Evolutionary conservation across 768 basidiomycete genomes (phyloP).

Genomic region (Termitomyces sp.): DNA sequence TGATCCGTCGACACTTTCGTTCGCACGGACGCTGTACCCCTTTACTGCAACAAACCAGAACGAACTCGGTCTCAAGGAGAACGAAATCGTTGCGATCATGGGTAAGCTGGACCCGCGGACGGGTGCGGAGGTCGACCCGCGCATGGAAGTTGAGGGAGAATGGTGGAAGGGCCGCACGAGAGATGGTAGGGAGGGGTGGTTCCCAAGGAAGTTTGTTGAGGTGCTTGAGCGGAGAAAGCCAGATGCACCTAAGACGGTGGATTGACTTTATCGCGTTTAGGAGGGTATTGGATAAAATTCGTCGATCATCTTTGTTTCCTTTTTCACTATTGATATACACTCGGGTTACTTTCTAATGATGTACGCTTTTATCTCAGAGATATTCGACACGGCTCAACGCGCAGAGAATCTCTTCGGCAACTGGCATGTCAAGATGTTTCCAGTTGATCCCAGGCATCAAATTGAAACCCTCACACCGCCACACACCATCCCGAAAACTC

Average conservation of each 20-base stretch:
- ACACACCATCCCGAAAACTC: too few species aligned
- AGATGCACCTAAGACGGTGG: conserved; percentile 27
- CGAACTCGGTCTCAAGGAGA: conserved; percentile 82
- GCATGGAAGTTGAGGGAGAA: conserved; percentile 63
- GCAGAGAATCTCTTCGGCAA: too few species aligned
- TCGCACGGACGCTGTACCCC: conserved; percentile 79
- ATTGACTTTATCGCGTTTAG: conserved; percentile 4
- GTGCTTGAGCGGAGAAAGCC: conserved; percentile 48
- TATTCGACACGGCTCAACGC: too few species aligned
- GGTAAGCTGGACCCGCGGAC: conserved; percentile 73
- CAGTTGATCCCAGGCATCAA: too few species aligned
- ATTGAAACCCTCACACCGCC: too few species aligned
- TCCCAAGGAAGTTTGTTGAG: conserved; percentile 88
- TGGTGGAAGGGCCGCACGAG: conserved; percentile 97
- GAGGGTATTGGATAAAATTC: not conserved
- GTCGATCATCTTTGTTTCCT: not conserved
- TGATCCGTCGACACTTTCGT: conserved; percentile 79
- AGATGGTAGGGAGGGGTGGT: conserved; percentile 93
- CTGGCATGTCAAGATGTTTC: too few species aligned
- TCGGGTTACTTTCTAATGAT: too few species aligned
- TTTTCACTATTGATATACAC: not conserved
- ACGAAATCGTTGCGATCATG: conserved; percentile 93
- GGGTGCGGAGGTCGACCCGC: conserved; percentile 65
- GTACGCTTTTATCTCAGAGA: too few species aligned
- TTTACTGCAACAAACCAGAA: conserved; percentile 74